phyloP scores from a whole-genome alignment of 1,284 basidiomycete genomes.

The Puccinia brachypodii region DNA sequence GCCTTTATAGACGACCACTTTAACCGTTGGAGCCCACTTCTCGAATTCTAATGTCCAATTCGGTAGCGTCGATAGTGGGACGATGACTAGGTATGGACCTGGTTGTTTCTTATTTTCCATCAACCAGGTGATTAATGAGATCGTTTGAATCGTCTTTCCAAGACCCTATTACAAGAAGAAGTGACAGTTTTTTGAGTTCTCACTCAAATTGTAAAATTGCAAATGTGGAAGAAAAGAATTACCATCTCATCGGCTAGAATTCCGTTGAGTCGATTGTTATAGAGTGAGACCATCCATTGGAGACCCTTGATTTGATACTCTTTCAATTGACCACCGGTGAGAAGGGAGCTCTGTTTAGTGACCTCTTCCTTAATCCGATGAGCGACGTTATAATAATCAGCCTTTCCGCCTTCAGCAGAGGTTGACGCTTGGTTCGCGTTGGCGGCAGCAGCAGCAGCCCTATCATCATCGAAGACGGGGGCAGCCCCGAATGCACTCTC shows the following conservation, averaged over 20 bases:
- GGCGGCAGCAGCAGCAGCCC: conserved; percentile 56
- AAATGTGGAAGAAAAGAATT: conserved; percentile 52
- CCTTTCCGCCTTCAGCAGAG: conserved; percentile 67
- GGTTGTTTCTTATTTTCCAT: conserved; percentile 88
- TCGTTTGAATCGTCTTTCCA: conserved; percentile 70
- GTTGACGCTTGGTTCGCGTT: conserved; percentile 61
- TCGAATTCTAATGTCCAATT: conserved; percentile 98
- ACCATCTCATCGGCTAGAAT: conserved; percentile 67
- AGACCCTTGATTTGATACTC: conserved; percentile 92
- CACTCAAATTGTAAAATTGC: not conserved
- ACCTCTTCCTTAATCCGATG: conserved; percentile 90
- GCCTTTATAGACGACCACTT: conserved; percentile 87
- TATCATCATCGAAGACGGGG: conserved; percentile 61
- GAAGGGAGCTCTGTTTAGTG: conserved; percentile 74
- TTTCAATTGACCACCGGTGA: conserved; percentile 68
- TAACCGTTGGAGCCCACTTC: conserved; percentile 90
- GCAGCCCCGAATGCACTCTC: conserved; percentile 55
- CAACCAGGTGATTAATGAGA: conserved; percentile 92
- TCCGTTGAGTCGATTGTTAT: conserved; percentile 90
- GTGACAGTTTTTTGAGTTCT: not conserved
- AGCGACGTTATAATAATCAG: conserved; percentile 96
- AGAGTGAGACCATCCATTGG: conserved; percentile 92
- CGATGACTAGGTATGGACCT: conserved; percentile 95
- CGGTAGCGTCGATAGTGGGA: conserved; percentile 95
- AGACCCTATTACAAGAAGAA: conserved; percentile 55